A percentile compares a stretch with the other conserved stretches of the same genome.
Evolutionary conservation across 257 asterid genomes (phyloP).

Genomic region (Jacaranda mimosifolia): DNA sequence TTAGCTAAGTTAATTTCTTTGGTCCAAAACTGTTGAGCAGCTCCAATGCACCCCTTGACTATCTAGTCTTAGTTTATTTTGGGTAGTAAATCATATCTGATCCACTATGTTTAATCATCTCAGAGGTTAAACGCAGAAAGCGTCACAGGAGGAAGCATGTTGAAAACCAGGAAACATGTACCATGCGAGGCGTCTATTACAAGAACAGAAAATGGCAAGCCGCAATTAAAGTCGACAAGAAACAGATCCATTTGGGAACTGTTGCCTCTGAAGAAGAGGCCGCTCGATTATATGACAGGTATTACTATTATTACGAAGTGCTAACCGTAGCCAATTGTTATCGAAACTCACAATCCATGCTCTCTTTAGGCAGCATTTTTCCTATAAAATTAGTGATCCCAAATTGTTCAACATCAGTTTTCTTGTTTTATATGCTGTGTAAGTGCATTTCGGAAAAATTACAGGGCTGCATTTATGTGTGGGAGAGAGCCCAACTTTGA

Average conservation of each 20-base stretch:
- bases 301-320: conserved; percentile 24
- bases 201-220: conserved; percentile 95
- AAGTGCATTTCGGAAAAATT: not conserved
- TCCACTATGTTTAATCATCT: not conserved
- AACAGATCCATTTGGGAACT: conserved; percentile 85
- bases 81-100: not conserved
- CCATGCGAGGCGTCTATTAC: conserved; percentile 83
- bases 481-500: conserved; percentile 76
- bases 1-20: not conserved
- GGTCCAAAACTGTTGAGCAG: no score
- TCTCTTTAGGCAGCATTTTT: no score
- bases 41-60: no score
- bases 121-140: conserved; percentile 77
- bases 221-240: conserved; percentile 84
- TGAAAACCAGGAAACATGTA: conserved; percentile 69
- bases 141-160: conserved; percentile 75
- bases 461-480: conserved; percentile 82
- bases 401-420: no score
- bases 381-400: no score
- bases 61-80: no score
- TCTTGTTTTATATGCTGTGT: no score
- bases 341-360: no score
- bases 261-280: conserved; percentile 89
- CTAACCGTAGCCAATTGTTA: not conserved
- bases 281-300: conserved; percentile 87